Evolutionary conservation across 768 basidiomycete species (phyloP).

Genomic region (Thelephora ganbajun): DNA sequence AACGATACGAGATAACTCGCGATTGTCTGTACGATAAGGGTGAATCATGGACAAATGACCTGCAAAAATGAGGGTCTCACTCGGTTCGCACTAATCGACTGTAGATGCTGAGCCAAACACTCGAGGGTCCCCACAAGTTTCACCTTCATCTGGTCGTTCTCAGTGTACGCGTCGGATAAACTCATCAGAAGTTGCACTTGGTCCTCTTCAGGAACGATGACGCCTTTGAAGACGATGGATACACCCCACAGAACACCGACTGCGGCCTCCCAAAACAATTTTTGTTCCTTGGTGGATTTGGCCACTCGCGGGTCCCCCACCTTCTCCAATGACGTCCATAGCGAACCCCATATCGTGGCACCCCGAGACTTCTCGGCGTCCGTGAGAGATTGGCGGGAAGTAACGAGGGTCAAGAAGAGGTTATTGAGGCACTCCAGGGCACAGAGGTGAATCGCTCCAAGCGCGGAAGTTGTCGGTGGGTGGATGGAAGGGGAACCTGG

Average conservation of each 20-base stretch:
- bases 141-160: slow-evolving; percentile 44
- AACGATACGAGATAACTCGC: slow-evolving; percentile 53
- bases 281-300: slow-evolving; percentile 49
- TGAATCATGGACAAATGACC: not conserved
- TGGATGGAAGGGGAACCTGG: slow-evolving; percentile 54
- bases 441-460: slow-evolving; percentile 71
- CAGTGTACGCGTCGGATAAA: slow-evolving; percentile 35
- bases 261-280: slow-evolving; percentile 63
- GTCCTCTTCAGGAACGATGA: slow-evolving; percentile 45
- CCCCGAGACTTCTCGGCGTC: slow-evolving; percentile 35
- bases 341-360: slow-evolving; percentile 41
- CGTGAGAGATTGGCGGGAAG: slow-evolving; percentile 17
- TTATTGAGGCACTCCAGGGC: slow-evolving; percentile 89
- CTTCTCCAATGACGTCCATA: slow-evolving; percentile 45
- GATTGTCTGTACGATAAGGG: slow-evolving; percentile 32
- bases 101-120: slow-evolving; percentile 60
- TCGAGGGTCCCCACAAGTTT: slow-evolving; percentile 81
- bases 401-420: slow-evolving; percentile 62
- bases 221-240: slow-evolving; percentile 61
- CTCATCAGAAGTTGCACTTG: slow-evolving; percentile 55
- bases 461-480: slow-evolving; percentile 78
- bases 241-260: slow-evolving; percentile 83
- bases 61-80: slow-evolving; percentile 17
- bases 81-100: slow-evolving; percentile 51
- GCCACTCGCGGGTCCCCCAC: slow-evolving; percentile 43